Conservation (phyloP, 2,329 filamentous ascomycete genomes). For the Xylariaceae sp. region DNA sequence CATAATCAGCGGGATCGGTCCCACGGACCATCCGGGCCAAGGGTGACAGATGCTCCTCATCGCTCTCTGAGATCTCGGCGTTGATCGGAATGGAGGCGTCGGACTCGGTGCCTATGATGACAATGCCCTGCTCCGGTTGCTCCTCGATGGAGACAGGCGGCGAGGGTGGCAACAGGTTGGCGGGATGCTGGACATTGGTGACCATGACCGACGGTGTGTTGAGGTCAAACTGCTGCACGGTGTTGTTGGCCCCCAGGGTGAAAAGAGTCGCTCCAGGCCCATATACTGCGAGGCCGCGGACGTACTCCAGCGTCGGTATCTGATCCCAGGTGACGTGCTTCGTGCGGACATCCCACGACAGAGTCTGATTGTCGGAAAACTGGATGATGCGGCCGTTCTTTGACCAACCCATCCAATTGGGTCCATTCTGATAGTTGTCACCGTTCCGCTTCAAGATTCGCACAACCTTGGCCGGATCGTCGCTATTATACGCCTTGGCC, state of each 20-base stretch:
- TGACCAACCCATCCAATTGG: slow-evolving; percentile 97
- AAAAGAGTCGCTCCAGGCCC: slow-evolving; percentile 89
- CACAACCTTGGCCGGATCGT: slow-evolving; percentile 80
- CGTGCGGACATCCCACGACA: slow-evolving; percentile 96
- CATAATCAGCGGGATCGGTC: slow-evolving; percentile 55
- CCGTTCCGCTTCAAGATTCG: slow-evolving; percentile 70
- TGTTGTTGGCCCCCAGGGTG: slow-evolving; percentile 80
- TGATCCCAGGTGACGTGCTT: slow-evolving; percentile 89
- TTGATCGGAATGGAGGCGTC: slow-evolving; percentile 53
- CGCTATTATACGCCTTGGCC: slow-evolving; percentile 66
- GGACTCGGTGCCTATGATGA: slow-evolving; percentile 48
- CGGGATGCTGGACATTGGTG: slow-evolving; percentile 79
- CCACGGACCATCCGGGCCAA: slow-evolving; percentile 70
- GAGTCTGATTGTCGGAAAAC: slow-evolving; percentile 81
- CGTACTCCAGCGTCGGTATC: slow-evolving; percentile 76
- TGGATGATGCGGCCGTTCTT: slow-evolving; percentile 97
- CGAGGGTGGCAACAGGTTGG: slow-evolving; percentile 70
- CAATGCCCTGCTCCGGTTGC: slow-evolving; percentile 48
- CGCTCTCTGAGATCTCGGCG: slow-evolving; percentile 62
- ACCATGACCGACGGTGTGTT: slow-evolving; percentile 78
- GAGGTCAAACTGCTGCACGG: slow-evolving; percentile 91
- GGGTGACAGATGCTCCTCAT: slow-evolving; percentile 71
- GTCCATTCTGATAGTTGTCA: slow-evolving; percentile 66
- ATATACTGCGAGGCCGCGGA: slow-evolving; percentile 79
- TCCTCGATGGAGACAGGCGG: slow-evolving; percentile 78